Conservation (phyloP, 1,284 basidiomycete species). For the Kwoniella shivajii region DNA sequence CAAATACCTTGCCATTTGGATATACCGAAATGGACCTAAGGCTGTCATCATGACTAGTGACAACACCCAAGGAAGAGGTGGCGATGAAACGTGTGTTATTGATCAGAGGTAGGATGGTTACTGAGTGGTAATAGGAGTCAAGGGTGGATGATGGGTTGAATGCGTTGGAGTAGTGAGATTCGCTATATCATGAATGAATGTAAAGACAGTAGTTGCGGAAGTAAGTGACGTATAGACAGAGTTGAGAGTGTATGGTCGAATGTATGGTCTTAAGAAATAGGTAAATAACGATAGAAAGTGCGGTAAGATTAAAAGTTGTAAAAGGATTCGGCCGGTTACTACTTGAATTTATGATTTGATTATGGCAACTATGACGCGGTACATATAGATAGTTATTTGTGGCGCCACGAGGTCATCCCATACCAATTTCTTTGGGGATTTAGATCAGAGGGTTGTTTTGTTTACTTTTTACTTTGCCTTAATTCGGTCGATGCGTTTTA, state of each 20-base stretch:
- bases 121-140: neutral
- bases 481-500: neutral
- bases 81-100: slow-evolving; percentile 1
- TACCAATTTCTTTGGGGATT: neutral
- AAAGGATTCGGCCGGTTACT: no score
- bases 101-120: neutral
- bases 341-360: no score
- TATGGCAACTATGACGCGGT: no score
- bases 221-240: neutral
- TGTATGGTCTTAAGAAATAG: neutral
- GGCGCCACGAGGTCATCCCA: no score
- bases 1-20: slow-evolving; percentile 45
- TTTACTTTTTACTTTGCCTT: neutral
- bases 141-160: neutral
- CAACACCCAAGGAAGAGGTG: neutral
- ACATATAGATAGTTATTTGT: no score
- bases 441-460: neutral
- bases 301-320: no score
- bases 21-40: slow-evolving; percentile 48
- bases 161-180: neutral
- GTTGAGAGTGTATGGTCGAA: neutral
- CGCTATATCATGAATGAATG: neutral
- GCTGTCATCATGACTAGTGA: slow-evolving; percentile 33
- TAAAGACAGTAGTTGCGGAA: neutral
- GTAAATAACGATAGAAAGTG: no score